Evolutionary conservation across 2,329 filamentous ascomycete genomes (phyloP).

Genomic region (Arthrobotrys iridis): DNA sequence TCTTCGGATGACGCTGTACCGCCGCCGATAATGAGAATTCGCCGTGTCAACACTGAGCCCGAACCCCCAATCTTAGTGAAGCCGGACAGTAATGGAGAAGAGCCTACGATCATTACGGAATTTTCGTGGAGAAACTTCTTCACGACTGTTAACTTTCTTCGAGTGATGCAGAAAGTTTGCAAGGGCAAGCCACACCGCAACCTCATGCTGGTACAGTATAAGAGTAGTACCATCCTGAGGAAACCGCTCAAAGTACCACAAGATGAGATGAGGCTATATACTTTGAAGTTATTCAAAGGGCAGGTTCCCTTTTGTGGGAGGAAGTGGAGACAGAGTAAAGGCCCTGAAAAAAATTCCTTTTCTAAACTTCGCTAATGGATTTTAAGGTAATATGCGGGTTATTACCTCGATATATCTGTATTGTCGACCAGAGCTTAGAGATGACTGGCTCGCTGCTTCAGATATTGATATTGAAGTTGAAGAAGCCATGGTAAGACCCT

Average conservation of each 20-base stretch:
- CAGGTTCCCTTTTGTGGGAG: conserved; percentile 97
- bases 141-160: conserved; percentile 91
- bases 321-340: conserved; percentile 84
- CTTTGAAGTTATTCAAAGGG: conserved; percentile 97
- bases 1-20: conserved; percentile 77
- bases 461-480: conserved; percentile 95
- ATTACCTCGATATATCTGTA: conserved; percentile 97
- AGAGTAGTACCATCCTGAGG: conserved; percentile 88
- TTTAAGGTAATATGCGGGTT: conserved; percentile 84
- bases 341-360: background rate
- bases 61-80: conserved; percentile 58
- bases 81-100: conserved; percentile 26
- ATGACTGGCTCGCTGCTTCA: conserved; percentile 92
- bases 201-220: conserved; percentile 92
- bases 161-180: conserved; percentile 96
- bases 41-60: conserved; percentile 63
- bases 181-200: conserved; percentile 95
- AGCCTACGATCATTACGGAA: conserved; percentile 77
- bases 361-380: background rate
- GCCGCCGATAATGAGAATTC: conserved; percentile 78
- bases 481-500: conserved; percentile 75
- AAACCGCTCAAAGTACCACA: conserved; percentile 93
- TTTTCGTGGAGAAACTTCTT: conserved; percentile 97
- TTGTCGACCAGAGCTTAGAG: conserved; percentile 87
- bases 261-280: conserved; percentile 86